phyloP scores from a whole-genome alignment of 225 moss, liverwort and hornwort genomes.

The Sphagnum tenellum region DNA sequence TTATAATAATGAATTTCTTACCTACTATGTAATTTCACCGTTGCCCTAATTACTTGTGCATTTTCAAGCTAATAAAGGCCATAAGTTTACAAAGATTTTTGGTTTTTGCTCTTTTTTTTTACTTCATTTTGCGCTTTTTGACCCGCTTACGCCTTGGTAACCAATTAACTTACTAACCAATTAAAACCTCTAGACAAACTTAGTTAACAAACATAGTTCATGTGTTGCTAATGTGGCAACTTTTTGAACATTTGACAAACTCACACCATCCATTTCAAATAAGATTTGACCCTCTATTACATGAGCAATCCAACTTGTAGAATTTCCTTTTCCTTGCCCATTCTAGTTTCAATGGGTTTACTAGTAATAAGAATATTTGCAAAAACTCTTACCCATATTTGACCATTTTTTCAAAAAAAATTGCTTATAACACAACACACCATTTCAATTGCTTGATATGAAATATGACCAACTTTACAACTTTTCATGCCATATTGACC shows the following conservation, averaged over 20 bases:
- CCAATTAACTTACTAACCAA: background rate
- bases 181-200: background rate
- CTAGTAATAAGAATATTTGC: conserved; percentile 3
- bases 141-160: background rate
- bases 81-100: too few species aligned
- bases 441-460: too few species aligned
- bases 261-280: conserved; percentile 20
- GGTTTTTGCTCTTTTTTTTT: background rate
- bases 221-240: conserved; percentile 13
- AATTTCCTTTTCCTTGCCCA: conserved; percentile 21
- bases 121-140: background rate
- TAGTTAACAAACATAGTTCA: background rate
- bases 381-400: background rate
- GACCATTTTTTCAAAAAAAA: background rate
- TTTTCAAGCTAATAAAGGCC: too few species aligned
- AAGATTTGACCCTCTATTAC: conserved; percentile 23
- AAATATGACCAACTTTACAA: too few species aligned
- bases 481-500: too few species aligned
- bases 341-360: conserved; percentile 2
- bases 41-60: too few species aligned
- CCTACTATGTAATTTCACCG: too few species aligned
- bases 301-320: conserved; percentile 21
- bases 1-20: too few species aligned
- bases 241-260: conserved; percentile 23
- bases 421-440: too few species aligned